A percentile compares a stretch with the other conserved stretches of the same genome.
These are phyloP conservation scores for Triticum timopheevii DNA, from an alignment of 176 grass and related monocot species.

Conservation along the genomic window DNA sequence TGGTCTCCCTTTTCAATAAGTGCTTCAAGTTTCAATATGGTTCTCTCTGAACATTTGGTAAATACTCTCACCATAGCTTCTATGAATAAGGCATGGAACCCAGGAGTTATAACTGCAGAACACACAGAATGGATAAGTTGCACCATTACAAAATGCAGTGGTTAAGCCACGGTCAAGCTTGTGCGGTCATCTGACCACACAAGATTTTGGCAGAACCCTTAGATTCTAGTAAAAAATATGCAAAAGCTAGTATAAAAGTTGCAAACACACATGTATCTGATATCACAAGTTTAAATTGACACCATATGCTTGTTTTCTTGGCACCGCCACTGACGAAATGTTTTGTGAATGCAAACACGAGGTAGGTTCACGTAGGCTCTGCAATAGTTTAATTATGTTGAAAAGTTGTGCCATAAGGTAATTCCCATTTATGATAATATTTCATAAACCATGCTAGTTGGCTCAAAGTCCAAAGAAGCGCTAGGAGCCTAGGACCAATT, in stretches of 20 bases:
- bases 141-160: neutral
- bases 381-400: constrained; percentile 1
- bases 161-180: neutral
- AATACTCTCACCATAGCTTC: constrained; percentile 94
- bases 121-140: neutral
- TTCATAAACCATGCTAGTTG: constrained; percentile 3
- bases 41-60: constrained; percentile 79
- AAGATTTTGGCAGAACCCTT: neutral
- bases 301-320: neutral
- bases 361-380: neutral
- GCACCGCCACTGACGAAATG: neutral
- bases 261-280: neutral
- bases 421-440: neutral
- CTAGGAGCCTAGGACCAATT: neutral
- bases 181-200: neutral
- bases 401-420: neutral
- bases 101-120: constrained; percentile 87
- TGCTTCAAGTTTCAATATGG: constrained; percentile 79
- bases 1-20: constrained; percentile 37
- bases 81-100: constrained; percentile 87
- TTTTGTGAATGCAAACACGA: constrained; percentile 2
- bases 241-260: neutral
- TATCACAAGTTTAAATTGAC: neutral
- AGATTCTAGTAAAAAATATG: neutral
- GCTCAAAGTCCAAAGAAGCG: neutral